Percentiles rank a stretch among this genome's conserved stretches.
Conservation (phyloP, 2,329 filamentous ascomycete species). For the Xylaria sp. region DNA sequence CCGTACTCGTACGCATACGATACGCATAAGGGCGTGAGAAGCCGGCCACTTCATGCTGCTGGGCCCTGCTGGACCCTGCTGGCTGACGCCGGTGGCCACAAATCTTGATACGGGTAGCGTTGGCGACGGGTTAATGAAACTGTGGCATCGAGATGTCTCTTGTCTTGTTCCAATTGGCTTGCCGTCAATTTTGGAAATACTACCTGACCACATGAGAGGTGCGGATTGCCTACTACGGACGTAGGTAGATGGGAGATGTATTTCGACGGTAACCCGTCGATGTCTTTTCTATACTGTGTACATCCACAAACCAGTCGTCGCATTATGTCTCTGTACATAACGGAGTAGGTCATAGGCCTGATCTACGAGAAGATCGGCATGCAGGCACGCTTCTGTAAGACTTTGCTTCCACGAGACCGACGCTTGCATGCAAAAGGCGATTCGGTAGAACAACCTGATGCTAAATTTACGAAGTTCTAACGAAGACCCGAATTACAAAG, state of each 20-base stretch:
- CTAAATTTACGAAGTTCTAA: no score
- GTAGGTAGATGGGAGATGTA: not conserved
- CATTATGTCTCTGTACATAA: not conserved
- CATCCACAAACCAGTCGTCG: not conserved
- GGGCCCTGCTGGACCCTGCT: no score
- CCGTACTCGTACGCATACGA: no score
- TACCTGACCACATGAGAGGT: not conserved
- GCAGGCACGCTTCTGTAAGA: not conserved
- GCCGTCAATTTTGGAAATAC: not conserved
- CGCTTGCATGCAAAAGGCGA: not conserved
- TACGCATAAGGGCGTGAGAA: not conserved
- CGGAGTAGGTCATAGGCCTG: not conserved
- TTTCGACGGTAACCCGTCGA: no score
- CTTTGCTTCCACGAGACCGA: not conserved
- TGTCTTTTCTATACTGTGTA: not conserved
- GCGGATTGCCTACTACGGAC: no score
- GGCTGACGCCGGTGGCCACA: constrained; percentile 4
- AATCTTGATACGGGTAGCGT: constrained; percentile 1
- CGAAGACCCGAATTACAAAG: no score
- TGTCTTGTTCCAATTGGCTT: constrained; percentile 2
- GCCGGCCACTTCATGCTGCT: not conserved
- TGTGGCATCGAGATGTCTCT: constrained; percentile 1
- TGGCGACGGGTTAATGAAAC: constrained; percentile 7
- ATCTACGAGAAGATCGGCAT: not conserved
- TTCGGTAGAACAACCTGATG: no score